Base-by-base conservation (phyloP, 352 stramenopile genomes). In the Phytophthora foliorum region DNA sequence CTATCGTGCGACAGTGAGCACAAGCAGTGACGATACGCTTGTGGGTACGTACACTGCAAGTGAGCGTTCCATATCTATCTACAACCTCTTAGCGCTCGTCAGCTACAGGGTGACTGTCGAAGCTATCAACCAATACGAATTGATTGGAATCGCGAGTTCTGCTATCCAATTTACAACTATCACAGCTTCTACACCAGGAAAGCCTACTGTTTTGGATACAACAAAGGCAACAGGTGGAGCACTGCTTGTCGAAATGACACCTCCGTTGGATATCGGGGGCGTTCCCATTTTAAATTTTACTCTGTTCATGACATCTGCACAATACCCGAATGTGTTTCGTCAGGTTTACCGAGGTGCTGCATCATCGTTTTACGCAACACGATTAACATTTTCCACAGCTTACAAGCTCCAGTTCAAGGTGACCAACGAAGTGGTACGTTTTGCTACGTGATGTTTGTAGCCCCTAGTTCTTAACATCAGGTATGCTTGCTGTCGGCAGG, bases 381-480 rank as follows among this genome's bases (percentile, higher is more conserved):
- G 67, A 16, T 54, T 91, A 29, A 41, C 44, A 2, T 87, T 75
- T 57, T 74, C 73, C 2, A 89, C 82, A 9, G 52, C 64, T 14
- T 91, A 89, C 60, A 75, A 62, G 14, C 45, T 91, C 24, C 77
- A 77, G 34, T 89, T 80, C 54, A 76, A 71, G 17, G 74, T 84
- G 9, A 42, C 62, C 4, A 89, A 74, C 31, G 55, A 34, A 45
- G 73, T 67, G 60, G 79, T 87, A 59, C 53, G 75, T 76, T 16
- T 21, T 48, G 7, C 34, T n/a, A n/a, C n/a, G 14, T 7, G 3
- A 41, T 21, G 11, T 4, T 50, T 38, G 17, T 24, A 45, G 0
- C 7, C n/a, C 17, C 1, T 17, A 5, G 3, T 24, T 13, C n/a
- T 45, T 45, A 22, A 45, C 39, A 22, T 24, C 17, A 45, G 11